Percentiles rank a stretch among this genome's conserved stretches.
phyloP scores from a whole-genome alignment of 441 rosid genomes.

The Gossypium gossypioides region DNA sequence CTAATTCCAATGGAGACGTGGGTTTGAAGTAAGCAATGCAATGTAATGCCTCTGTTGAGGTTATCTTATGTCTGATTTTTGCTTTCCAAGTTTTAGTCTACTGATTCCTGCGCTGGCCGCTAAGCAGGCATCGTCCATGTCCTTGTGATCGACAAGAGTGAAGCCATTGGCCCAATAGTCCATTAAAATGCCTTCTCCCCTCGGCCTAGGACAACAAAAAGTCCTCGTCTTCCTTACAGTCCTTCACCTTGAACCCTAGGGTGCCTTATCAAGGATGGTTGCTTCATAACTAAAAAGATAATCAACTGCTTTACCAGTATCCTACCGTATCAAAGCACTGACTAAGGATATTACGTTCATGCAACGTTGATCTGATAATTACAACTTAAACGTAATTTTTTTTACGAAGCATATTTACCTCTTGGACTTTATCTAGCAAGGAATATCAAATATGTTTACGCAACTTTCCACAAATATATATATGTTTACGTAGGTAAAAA shows the following conservation, averaged over 20 bases:
- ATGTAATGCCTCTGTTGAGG: slow-evolving; percentile 1
- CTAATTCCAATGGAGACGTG: slow-evolving; percentile 25
- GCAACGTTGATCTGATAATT: not conserved
- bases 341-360: not conserved
- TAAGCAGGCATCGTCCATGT: not conserved
- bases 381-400: not conserved
- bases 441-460: not conserved
- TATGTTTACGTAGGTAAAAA: not conserved
- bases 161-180: not conserved
- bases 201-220: no score
- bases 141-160: not conserved
- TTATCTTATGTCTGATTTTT: not conserved
- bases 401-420: not conserved
- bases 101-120: not conserved
- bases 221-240: no score
- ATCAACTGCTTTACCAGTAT: not conserved
- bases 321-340: not conserved
- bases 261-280: not conserved
- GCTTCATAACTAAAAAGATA: not conserved
- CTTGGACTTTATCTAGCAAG: not conserved
- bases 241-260: no score
- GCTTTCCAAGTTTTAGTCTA: not conserved
- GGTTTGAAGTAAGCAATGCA: slow-evolving; percentile 23
- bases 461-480: not conserved
- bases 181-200: no score